These are phyloP conservation scores for Telopea speciosissima DNA, from an alignment of 177 flowering plant species.

Conservation along the genomic window DNA sequence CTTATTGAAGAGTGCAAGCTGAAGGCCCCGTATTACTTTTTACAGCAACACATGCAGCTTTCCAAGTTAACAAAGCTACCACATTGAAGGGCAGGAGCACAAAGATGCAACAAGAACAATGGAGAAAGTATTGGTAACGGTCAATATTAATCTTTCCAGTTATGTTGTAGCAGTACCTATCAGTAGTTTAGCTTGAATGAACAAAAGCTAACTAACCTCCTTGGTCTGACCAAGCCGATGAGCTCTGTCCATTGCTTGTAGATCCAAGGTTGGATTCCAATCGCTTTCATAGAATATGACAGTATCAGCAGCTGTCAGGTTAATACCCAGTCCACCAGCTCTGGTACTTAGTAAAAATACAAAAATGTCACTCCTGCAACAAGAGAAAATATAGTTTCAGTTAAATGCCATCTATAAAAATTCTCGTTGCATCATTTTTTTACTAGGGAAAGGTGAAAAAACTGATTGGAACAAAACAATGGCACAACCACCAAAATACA, in stretches of 20 bases:
- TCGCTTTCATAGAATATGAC: slow-evolving; percentile 99
- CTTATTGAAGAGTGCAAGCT: too few relatives aligned
- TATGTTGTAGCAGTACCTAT: background rate
- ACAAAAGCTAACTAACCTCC: slow-evolving; percentile 52
- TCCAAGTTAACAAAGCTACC: background rate
- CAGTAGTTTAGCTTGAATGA: background rate
- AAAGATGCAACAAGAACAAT: background rate
- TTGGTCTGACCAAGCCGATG: slow-evolving; percentile 98
- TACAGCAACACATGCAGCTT: too few relatives aligned
- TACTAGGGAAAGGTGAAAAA: background rate
- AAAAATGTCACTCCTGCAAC: slow-evolving; percentile 88
- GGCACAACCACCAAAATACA: background rate
- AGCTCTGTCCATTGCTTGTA: slow-evolving; percentile 99
- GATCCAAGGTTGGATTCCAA: slow-evolving; percentile 98
- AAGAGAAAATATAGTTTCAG: slow-evolving; percentile 5
- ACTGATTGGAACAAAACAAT: background rate
- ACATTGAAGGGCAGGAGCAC: background rate
- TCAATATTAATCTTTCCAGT: background rate
- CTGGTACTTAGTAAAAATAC: slow-evolving; percentile 96
- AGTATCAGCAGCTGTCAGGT: slow-evolving; percentile 99
- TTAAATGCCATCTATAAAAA: background rate
- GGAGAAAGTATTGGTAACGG: background rate
- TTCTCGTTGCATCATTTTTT: background rate
- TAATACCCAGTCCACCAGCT: slow-evolving; percentile 98
- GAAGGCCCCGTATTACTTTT: too few relatives aligned